Evolutionary conservation across 2,329 filamentous ascomycete species (phyloP), one percentile per base, ranked within the genome.

Genomic region (Cadophora sp.): DNA sequence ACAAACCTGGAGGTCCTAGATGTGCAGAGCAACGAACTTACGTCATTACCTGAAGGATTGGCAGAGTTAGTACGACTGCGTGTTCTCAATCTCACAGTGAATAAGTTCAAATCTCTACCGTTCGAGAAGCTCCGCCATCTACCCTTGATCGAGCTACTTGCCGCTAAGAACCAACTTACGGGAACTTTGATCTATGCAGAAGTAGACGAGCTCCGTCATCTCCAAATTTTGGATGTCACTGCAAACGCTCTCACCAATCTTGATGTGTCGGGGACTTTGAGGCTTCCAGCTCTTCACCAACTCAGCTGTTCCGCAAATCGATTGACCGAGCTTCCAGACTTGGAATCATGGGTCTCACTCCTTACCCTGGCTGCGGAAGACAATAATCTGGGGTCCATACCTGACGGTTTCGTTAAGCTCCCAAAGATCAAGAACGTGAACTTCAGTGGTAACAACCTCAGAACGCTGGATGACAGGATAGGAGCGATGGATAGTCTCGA

Each of bases 401-500:
- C 95, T 0, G 83, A 88, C 34, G 93, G 93, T 0, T 92, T 98
- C 71, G 83, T 86, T 0, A 83, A 82, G 1, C 84, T 97, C 0
- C 80, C 85, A 43, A 89, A 87, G 66, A 80, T 98, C 16, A 90
- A 89, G 61, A 91, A 90, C 66, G 92, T 91, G 34, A 93, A 97
- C 78, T 91, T 98, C 72, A 92, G 92, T 0, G 89, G 91, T 73
- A 99, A 99, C 76, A 89, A 96, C 71, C 88, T 99, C 59, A 88
- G 88, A 1, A 83, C 87, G 14, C 79, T 99, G 8, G 92, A 96
- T 34, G 86, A 92, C 0, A 89, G 89, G 71, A 87, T 98, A 67
- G 91, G 91, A 5, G 82, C 87, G 29, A 97, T 98, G 93, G 88
- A 93, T 6, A 89, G 81, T 55, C 81, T 99, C 11, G 85, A 89